Percentiles rank a stretch among this genome's conserved stretches.
phyloP scores from a whole-genome alignment of 2,329 filamentous ascomycete genomes.

The Rutstroemia sp. region DNA sequence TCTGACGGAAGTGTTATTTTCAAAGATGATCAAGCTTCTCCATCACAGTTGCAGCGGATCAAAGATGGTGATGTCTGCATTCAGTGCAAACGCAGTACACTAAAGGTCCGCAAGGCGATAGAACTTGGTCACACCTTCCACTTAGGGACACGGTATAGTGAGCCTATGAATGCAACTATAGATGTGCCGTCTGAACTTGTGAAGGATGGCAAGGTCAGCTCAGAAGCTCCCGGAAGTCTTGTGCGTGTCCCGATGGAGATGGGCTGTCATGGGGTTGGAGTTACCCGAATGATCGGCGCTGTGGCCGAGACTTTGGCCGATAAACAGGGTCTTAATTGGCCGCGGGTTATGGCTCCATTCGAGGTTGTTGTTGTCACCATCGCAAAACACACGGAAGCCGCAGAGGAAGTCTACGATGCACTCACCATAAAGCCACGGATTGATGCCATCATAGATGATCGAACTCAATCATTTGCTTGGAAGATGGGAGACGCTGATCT shows the following conservation, averaged over 20 bases:
- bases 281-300: conserved; percentile 84
- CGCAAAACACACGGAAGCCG: conserved; percentile 38
- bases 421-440: conserved; percentile 36
- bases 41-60: conserved; percentile 58
- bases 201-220: neutral
- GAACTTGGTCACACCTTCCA: conserved; percentile 95
- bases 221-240: conserved; percentile 1
- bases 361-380: conserved; percentile 61
- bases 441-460: conserved; percentile 71
- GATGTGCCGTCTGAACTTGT: conserved; percentile 33
- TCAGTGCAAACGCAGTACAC: conserved; percentile 53
- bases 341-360: conserved; percentile 76
- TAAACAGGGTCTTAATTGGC: conserved; percentile 76
- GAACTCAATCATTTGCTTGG: conserved; percentile 62
- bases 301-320: conserved; percentile 72
- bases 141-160: conserved; percentile 81
- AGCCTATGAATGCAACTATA: conserved; percentile 61
- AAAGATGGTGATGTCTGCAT: conserved; percentile 66
- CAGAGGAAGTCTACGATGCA: conserved; percentile 54
- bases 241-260: conserved; percentile 63
- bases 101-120: conserved; percentile 66
- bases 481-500: conserved; percentile 87
- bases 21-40: conserved; percentile 19
- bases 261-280: conserved; percentile 94
- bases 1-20: conserved; percentile 13